These are phyloP conservation scores for Fusarium buharicum DNA, from an alignment of 2,329 filamentous ascomycete genomes.

Conservation along the genomic window DNA sequence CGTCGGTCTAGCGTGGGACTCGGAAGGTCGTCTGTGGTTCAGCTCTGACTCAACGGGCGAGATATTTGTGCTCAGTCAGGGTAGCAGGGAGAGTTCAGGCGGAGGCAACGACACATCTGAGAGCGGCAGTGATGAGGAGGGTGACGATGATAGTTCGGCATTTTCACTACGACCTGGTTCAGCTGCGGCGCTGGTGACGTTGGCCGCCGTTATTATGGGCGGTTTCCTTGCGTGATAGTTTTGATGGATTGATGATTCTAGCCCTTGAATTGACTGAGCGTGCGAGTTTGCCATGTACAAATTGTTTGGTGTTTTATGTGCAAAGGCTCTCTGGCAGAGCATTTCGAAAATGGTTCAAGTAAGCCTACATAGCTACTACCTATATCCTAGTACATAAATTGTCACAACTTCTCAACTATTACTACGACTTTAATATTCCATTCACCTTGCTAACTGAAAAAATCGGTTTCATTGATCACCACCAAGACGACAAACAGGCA, in stretches of 20 bases:
- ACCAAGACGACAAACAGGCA: not conserved
- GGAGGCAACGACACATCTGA: conserved; percentile 4
- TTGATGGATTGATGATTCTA: not conserved
- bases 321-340: not conserved
- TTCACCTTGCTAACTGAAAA: not conserved
- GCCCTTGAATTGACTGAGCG: not conserved
- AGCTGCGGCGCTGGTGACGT: conserved; percentile 40
- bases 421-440: conserved; percentile 1
- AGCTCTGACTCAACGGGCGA: conserved; percentile 72
- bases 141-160: conserved; percentile 35
- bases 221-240: conserved; percentile 45
- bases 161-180: conserved; percentile 34
- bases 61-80: conserved; percentile 64
- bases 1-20: conserved; percentile 65
- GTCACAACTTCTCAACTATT: conserved; percentile 18
- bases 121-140: conserved; percentile 9
- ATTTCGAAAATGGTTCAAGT: not conserved
- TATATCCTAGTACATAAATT: conserved; percentile 16
- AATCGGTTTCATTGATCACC: conserved; percentile 1
- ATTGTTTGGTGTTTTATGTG: not conserved
- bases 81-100: conserved; percentile 11
- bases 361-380: conserved; percentile 2
- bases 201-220: conserved; percentile 46
- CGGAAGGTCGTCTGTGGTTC: conserved; percentile 67
- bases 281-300: not conserved